phyloP scores from a whole-genome alignment of 2,329 filamentous ascomycete species.

The Thelonectria olida region DNA sequence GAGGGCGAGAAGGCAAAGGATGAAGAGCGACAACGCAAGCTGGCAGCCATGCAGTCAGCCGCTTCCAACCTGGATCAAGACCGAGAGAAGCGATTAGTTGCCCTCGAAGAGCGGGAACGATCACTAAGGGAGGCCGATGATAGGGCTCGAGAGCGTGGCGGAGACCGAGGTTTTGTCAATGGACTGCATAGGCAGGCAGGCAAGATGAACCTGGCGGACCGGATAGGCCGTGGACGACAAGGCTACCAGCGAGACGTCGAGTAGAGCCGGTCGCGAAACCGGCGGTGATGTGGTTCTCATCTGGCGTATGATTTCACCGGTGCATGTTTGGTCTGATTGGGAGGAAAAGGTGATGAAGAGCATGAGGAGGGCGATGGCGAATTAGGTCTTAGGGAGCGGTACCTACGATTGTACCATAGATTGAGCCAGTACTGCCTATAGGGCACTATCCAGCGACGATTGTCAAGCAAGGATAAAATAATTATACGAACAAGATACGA shows the following conservation, averaged over 20 bases:
- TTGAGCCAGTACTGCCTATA: neutral
- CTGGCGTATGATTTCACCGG: neutral
- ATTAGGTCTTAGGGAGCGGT: too few relatives aligned
- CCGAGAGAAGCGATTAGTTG: conserved; percentile 72
- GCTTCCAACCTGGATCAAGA: conserved; percentile 76
- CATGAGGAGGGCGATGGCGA: too few relatives aligned
- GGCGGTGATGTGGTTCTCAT: neutral
- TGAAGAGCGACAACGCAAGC: conserved; percentile 70
- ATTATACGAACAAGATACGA: neutral
- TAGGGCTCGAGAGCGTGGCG: conserved; percentile 67
- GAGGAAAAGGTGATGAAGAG: too few relatives aligned
- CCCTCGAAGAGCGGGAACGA: conserved; percentile 72
- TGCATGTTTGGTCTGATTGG: too few relatives aligned
- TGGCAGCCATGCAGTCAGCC: conserved; percentile 78
- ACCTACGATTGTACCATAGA: neutral
- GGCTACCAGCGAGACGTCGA: conserved; percentile 58
- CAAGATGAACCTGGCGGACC: conserved; percentile 60
- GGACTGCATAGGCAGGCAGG: conserved; percentile 68
- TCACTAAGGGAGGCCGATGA: conserved; percentile 74
- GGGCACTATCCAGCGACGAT: neutral
- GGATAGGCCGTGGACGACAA: conserved; percentile 59
- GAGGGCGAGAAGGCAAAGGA: conserved; percentile 48
- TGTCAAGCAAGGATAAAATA: neutral
- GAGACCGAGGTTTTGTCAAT: conserved; percentile 71
- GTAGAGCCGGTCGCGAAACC: conserved; percentile 29